Percentiles rank a stretch among this genome's conserved stretches.
phyloP scores from a whole-genome alignment of 2,329 filamentous ascomycete genomes.

The Fusarium nurragi region DNA sequence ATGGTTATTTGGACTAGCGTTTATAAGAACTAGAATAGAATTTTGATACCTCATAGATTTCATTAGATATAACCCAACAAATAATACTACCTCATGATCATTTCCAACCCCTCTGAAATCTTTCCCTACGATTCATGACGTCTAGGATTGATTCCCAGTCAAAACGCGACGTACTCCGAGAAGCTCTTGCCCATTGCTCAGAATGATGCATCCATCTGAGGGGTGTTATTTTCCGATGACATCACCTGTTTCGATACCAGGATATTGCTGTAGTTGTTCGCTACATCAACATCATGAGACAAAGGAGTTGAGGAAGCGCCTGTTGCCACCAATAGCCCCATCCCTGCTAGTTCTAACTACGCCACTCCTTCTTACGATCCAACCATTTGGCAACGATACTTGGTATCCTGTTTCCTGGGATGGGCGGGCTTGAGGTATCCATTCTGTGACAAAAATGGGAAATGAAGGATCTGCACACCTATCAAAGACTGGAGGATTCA shows the following conservation, averaged over 20 bases:
- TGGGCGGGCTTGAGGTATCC: background rate
- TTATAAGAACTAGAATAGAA: too few relatives aligned
- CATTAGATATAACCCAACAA: background rate
- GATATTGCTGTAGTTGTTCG: background rate
- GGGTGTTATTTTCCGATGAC: background rate
- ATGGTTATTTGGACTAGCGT: too few relatives aligned
- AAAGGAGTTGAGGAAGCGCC: background rate
- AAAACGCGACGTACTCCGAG: background rate
- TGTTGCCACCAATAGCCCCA: too few relatives aligned
- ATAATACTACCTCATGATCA: background rate
- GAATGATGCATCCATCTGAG: background rate
- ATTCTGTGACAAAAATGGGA: background rate
- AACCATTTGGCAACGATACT: background rate
- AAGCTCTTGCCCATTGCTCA: background rate
- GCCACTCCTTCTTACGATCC: background rate
- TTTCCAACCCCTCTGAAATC: background rate
- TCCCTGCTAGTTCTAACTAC: background rate
- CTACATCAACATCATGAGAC: background rate
- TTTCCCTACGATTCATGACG: background rate
- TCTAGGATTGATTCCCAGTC: background rate
- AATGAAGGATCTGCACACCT: too few relatives aligned
- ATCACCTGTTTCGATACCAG: rapidly evolving
- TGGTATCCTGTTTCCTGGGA: background rate
- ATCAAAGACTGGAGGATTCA: too few relatives aligned
- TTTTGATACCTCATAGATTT: background rate